phyloP scores from a whole-genome alignment of 768 basidiomycete genomes.

The Coprinopsis marcescibilis region DNA sequence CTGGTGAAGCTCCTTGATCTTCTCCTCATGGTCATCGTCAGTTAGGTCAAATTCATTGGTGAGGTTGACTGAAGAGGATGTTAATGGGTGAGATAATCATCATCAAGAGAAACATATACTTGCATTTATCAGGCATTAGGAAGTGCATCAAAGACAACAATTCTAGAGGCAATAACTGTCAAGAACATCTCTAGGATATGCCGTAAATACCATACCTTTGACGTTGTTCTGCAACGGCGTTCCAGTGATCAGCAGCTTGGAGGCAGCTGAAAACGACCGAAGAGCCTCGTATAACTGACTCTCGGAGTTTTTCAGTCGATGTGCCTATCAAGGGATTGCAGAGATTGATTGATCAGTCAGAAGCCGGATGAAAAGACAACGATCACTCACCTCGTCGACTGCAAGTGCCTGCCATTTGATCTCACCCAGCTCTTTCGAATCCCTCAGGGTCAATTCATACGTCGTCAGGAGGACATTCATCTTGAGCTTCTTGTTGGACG shows the following conservation, averaged over 20 bases:
- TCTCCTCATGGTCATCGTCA: conserved; percentile 87
- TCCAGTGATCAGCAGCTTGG: conserved; percentile 94
- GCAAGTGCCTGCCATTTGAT: conserved; percentile 98
- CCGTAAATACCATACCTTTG: conserved; percentile 58
- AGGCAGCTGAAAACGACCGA: conserved; percentile 80
- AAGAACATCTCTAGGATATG: not conserved
- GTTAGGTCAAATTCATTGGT: conserved; percentile 94
- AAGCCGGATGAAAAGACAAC: not conserved
- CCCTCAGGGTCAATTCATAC: conserved; percentile 91
- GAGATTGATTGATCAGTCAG: conserved; percentile 13
- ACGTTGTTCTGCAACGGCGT: conserved; percentile 99
- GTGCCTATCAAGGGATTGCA: conserved; percentile 68
- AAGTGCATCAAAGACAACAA: conserved; percentile 97
- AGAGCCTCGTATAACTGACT: conserved; percentile 95
- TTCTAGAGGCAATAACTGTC: conserved; percentile 51
- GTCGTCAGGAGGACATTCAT: conserved; percentile 98
- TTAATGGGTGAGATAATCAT: conserved; percentile 4
- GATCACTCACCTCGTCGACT: conserved; percentile 90
- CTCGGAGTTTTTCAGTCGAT: conserved; percentile 97
- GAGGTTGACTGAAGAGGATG: conserved; percentile 64
- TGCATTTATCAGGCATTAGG: conserved; percentile 97
- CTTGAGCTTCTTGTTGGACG: conserved; percentile 82
- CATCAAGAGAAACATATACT: conserved; percentile 21
- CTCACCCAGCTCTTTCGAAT: conserved; percentile 79
- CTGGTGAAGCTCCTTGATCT: conserved; percentile 93